Evolutionary conservation across 805 yeast genomes (phyloP).

Genomic region (Middelhovenomyces tepae): DNA sequence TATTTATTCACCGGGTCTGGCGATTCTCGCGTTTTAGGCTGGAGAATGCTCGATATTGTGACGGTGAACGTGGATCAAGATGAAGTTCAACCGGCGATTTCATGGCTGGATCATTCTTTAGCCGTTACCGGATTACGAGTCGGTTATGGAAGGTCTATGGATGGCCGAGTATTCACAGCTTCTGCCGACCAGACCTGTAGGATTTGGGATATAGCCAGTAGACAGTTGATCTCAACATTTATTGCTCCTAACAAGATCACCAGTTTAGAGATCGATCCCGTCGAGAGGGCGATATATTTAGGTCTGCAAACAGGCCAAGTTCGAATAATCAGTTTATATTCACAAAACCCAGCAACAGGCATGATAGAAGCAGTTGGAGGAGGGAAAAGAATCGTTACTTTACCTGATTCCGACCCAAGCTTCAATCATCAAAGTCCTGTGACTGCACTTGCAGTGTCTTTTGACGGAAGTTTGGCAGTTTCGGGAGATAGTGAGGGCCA

Average conservation of each 20-base stretch:
- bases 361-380: constrained; percentile 56
- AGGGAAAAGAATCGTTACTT: constrained; percentile 35
- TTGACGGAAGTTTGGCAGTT: constrained; percentile 65
- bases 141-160: constrained; percentile 46
- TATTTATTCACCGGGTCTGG: constrained; percentile 66
- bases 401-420: constrained; percentile 34
- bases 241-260: constrained; percentile 53
- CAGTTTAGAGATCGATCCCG: constrained; percentile 63
- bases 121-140: constrained; percentile 42
- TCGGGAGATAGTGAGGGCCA: constrained; percentile 72
- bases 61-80: constrained; percentile 24
- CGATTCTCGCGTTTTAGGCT: constrained; percentile 71
- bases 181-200: constrained; percentile 71
- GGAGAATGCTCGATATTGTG: constrained; percentile 60
- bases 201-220: constrained; percentile 47
- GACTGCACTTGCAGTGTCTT: constrained; percentile 48
- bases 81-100: constrained; percentile 19
- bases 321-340: constrained; percentile 43
- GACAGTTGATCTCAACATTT: constrained; percentile 54
- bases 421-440: constrained; percentile 33
- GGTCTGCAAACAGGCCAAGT: constrained; percentile 62
- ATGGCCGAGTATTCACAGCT: constrained; percentile 54
- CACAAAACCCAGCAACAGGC: constrained; percentile 29
- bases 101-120: constrained; percentile 31
- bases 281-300: constrained; percentile 62